Base-by-base conservation (phyloP, 345 rosid species). In the Microcos paniculata region DNA sequence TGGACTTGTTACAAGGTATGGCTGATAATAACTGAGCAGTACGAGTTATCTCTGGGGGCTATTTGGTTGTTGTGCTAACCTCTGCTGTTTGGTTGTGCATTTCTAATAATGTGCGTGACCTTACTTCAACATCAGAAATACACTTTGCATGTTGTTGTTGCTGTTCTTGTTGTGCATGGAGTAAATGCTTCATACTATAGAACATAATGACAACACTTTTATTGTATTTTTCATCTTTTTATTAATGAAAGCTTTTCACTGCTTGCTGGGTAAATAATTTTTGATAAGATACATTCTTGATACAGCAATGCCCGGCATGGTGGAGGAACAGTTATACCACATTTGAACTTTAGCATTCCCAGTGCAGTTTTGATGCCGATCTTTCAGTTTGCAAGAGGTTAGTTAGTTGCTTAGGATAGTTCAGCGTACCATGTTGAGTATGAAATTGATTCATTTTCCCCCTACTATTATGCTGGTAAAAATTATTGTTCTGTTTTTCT, bases 271-370 rank as follows among this genome's bases (percentile, higher is more conserved):
- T 35, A 51, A 51, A 12, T 19, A 8, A 3, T 63, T 19, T 28
- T 62, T 72, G 74, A 75, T 3, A 51, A 58, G 71, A 33, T 74
- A 24, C 76, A 51, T 81, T 79, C 59, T 77, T 81, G 79, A 62
- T 62, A 61, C 87, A 96, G 99, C 89, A 96, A 96, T 24, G 92
- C 99, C 3, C 85, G 97, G 82, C 98, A 96, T 38, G 94, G 96
- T 38, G 94, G 92, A 10, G 94, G 99, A 71, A 89, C 85, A 40
- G 75, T 90, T 76, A 93, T 96, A 82, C 99, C 99, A 0, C 90
- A 93, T 84, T 83, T 96, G 78, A 96, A 96, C 82, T 96, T 96
- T 84, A 90, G 93, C 94, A 93, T 96, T 78, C 98, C 99, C 16
- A 88, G 92, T 78, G 94, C 89, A 23, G 87, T 85, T 74, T 80